These are phyloP conservation scores for Xanthoconium purpureum DNA, from an alignment of 768 basidiomycete species.

Conservation along the genomic window DNA sequence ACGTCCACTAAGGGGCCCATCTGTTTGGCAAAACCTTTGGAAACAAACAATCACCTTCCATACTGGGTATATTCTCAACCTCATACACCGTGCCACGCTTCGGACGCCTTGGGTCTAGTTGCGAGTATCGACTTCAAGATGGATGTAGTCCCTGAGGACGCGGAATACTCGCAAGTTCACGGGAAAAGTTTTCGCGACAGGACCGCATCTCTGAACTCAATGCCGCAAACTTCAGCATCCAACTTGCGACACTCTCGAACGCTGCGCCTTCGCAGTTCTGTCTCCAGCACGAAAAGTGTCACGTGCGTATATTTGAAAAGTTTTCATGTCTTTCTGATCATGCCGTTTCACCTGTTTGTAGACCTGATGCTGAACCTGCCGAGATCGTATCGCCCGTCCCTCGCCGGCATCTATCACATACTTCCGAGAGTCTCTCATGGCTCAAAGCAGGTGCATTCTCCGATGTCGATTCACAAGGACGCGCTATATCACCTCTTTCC, in stretches of 20 bases:
- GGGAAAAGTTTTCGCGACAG: constrained; percentile 4
- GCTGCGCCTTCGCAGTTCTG: constrained; percentile 17
- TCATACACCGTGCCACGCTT: neutral
- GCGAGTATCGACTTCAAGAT: constrained; percentile 7
- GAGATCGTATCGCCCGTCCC: constrained; percentile 65
- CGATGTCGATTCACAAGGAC: constrained; percentile 42
- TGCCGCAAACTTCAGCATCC: constrained; percentile 1
- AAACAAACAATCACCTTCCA: constrained; percentile 19
- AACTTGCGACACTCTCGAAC: constrained; percentile 11
- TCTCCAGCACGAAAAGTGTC: constrained; percentile 10
- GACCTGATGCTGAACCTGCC: constrained; percentile 29
- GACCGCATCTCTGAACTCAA: constrained; percentile 16
- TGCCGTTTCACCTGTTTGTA: neutral
- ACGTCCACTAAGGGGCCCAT: neutral
- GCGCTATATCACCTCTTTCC: constrained; percentile 45
- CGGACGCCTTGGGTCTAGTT: neutral
- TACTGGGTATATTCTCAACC: neutral
- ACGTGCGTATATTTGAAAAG: constrained; percentile 8
- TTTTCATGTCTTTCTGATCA: neutral
- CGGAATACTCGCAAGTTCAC: constrained; percentile 3
- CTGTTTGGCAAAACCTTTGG: constrained; percentile 10
- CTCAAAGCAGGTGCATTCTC: constrained; percentile 42
- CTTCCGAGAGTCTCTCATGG: constrained; percentile 59
- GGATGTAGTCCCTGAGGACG: constrained; percentile 15
- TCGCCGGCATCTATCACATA: constrained; percentile 62